A percentile compares a stretch with the other conserved stretches of the same genome.
These are phyloP conservation scores for Wolfiporia cocos DNA, from an alignment of 1,284 basidiomycete species.

Conservation along the genomic window DNA sequence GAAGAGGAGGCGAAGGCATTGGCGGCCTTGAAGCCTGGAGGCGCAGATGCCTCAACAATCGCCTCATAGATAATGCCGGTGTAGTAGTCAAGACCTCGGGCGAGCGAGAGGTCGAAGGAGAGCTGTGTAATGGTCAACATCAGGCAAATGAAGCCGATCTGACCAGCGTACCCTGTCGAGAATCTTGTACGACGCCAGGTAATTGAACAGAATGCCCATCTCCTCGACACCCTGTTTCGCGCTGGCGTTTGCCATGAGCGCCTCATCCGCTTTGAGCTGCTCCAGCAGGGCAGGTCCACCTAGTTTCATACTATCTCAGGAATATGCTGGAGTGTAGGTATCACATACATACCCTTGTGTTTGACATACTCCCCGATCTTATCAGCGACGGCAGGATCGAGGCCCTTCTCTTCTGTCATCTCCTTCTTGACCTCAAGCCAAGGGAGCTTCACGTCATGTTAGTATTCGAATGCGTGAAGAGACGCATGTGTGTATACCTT, in stretches of 20 bases:
- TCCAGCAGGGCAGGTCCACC: slow-evolving; percentile 79
- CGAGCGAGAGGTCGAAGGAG: slow-evolving; percentile 95
- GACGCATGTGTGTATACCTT: slow-evolving; percentile 49
- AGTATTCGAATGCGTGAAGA: too few relatives aligned
- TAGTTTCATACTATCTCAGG: slow-evolving; percentile 21
- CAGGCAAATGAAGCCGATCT: neutral
- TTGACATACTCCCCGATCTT: slow-evolving; percentile 97
- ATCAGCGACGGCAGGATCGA: slow-evolving; percentile 83
- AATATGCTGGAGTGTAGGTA: neutral
- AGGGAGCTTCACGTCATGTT: too few relatives aligned
- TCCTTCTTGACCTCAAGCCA: slow-evolving; percentile 94
- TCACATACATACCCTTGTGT: slow-evolving; percentile 63
- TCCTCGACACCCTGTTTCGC: slow-evolving; percentile 89
- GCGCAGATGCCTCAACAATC: slow-evolving; percentile 88
- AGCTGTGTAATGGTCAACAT: slow-evolving; percentile 43
- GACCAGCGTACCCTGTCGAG: slow-evolving; percentile 56
- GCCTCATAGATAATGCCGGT: slow-evolving; percentile 99
- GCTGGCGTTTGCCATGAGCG: slow-evolving; percentile 63
- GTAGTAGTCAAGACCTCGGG: slow-evolving; percentile 97
- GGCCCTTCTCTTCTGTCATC: slow-evolving; percentile 94
- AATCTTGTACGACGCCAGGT: slow-evolving; percentile 80
- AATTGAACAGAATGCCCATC: slow-evolving; percentile 84
- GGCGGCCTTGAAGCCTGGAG: slow-evolving; percentile 66
- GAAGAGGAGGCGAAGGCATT: slow-evolving; percentile 42
- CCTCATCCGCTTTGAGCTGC: slow-evolving; percentile 63